A percentile compares a stretch with the other conserved stretches of the same genome.
These are phyloP conservation scores for Plasmodium vivax DNA, from an alignment of 169 alveolate species.

Conservation along the genomic window DNA sequence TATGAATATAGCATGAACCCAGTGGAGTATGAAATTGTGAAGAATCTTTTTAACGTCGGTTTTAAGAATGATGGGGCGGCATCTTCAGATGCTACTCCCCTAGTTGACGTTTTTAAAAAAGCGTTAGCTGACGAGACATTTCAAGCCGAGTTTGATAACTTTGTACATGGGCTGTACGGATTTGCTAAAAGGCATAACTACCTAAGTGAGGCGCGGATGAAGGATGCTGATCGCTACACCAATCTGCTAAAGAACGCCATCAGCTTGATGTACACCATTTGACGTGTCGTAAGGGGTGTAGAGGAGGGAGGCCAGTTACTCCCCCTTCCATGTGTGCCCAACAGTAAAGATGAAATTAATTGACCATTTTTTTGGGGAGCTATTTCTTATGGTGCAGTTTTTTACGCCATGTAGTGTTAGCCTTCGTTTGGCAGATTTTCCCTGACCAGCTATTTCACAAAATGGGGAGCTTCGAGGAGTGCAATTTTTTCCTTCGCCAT, in stretches of 20 bases:
- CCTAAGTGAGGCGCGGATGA: background rate
- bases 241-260: background rate
- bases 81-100: background rate
- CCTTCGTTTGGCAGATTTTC: background rate
- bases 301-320: background rate
- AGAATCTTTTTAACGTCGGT: background rate
- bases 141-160: background rate
- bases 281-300: background rate
- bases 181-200: conserved; percentile 29
- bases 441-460: background rate
- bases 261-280: background rate
- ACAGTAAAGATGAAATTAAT: background rate
- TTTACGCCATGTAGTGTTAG: background rate
- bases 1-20: background rate
- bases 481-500: background rate
- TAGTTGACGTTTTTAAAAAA: background rate
- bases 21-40: conserved; percentile 13
- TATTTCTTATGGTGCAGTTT: background rate
- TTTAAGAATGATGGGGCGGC: background rate
- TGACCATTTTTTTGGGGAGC: background rate
- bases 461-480: background rate
- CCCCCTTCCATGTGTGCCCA: background rate
- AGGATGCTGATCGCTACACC: too few species aligned
- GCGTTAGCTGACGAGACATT: conserved; percentile 10
- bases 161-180: conserved; percentile 9